These are phyloP conservation scores for Sambucus nigra DNA, from an alignment of 129 eudicot genomes.

Conservation along the genomic window DNA sequence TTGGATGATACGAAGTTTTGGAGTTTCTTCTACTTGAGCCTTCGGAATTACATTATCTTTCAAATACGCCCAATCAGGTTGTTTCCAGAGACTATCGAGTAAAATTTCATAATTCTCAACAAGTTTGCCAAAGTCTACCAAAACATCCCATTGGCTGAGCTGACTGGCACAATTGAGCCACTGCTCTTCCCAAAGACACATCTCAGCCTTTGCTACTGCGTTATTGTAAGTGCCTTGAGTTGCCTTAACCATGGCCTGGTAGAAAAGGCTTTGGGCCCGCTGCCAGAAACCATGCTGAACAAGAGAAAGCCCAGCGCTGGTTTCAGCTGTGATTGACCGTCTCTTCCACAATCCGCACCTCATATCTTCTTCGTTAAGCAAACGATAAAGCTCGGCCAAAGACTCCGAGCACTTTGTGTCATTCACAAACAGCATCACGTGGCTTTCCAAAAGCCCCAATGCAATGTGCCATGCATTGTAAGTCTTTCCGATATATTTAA, in stretches of 20 bases:
- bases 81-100: slow-evolving; percentile 96
- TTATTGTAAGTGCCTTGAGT: slow-evolving; percentile 96
- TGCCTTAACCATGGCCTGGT: slow-evolving; percentile 97
- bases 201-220: slow-evolving; percentile 96
- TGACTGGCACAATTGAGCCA: slow-evolving; percentile 92
- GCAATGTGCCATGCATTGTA: slow-evolving; percentile 99
- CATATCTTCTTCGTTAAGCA: slow-evolving; percentile 97
- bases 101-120: slow-evolving; percentile 88
- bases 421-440: slow-evolving; percentile 74
- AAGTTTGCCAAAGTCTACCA: slow-evolving; percentile 82
- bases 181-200: slow-evolving; percentile 99
- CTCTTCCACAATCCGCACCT: slow-evolving; percentile 99
- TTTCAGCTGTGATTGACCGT: slow-evolving; percentile 85
- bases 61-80: slow-evolving; percentile 87
- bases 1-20: slow-evolving; percentile 92
- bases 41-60: slow-evolving; percentile 91
- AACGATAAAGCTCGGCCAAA: slow-evolving; percentile 94
- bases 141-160: slow-evolving; percentile 96
- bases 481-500: slow-evolving; percentile 95
- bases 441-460: slow-evolving; percentile 82
- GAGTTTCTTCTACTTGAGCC: slow-evolving; percentile 95
- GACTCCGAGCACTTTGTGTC: slow-evolving; percentile 95
- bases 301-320: slow-evolving; percentile 88
- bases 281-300: slow-evolving; percentile 99
- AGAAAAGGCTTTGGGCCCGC: slow-evolving; percentile 87